These are phyloP conservation scores for Solanum corneliomulleri DNA, from an alignment of 257 asterid genomes.

Conservation along the genomic window DNA sequence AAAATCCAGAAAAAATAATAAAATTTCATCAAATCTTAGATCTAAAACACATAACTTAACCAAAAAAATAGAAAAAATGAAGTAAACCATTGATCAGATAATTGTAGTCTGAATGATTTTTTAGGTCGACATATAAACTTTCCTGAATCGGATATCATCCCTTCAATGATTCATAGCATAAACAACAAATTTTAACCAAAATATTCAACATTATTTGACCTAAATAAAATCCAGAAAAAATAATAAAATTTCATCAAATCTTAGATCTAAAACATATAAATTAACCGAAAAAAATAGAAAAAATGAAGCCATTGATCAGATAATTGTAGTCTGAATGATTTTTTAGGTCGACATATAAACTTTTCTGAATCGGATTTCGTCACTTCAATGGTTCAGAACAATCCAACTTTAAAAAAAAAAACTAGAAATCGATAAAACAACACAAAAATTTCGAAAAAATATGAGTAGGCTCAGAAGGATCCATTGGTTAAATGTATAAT, in stretches of 20 bases:
- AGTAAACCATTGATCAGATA: constrained; percentile 55
- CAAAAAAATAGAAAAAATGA: not conserved
- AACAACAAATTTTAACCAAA: not conserved
- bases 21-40: not conserved
- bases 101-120: constrained; percentile 68
- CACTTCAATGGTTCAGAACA: constrained; percentile 26
- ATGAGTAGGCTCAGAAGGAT: constrained; percentile 69
- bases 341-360: constrained; percentile 30
- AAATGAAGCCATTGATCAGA: constrained; percentile 42
- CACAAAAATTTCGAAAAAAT: not conserved
- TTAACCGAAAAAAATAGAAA: rapidly evolving
- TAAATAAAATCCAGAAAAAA: not conserved
- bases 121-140: constrained; percentile 28
- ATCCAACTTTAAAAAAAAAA: not conserved
- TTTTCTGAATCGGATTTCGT: constrained; percentile 29
- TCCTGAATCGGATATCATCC: constrained; percentile 37
- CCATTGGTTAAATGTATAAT: constrained; percentile 69
- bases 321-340: constrained; percentile 72
- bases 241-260: not conserved
- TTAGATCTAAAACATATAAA: not conserved
- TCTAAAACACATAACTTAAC: not conserved
- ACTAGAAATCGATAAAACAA: not conserved
- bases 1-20: not conserved
- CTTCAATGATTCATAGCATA: constrained; percentile 7
- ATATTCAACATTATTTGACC: not conserved